Evolutionary conservation across 140 eudicot genomes (phyloP), one percentile per base, ranked within the genome.

Genomic region (Cichorium intybus): DNA sequence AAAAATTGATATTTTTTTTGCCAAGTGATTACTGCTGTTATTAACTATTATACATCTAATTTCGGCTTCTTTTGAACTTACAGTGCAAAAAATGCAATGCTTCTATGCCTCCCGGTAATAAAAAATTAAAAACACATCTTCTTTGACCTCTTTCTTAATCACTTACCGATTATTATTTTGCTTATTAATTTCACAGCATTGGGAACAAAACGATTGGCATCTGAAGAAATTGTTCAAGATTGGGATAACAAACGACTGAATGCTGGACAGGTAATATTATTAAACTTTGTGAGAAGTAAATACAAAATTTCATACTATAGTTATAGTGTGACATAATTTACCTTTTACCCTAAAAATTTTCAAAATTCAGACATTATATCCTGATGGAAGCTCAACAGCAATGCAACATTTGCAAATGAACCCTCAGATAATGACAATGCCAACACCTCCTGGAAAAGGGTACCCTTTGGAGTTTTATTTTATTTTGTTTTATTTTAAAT

Each of bases 71-170:
- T 75, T 75, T 27, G 43, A 29, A 37, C n/a, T 7, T 80, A 64
- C 80, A 91, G 97, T 91, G 97, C 86, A 91, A 91, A 65, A 87
- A 87, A 50, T 91, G 97, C 79, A 81, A 85, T 74, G 91, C 87
- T 77, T 73, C 95, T 34, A 62, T 79, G 85, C 91, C 95, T 29
- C 82, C 81, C 78, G 94, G 87, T 82, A 68, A 58, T 35, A n/a
- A 39, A n/a, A n/a, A n/a, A n/a, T n/a, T n/a, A n/a, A n/a, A n/a
- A n/a, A n/a, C n/a, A n/a, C n/a, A n/a, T n/a, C n/a, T n/a, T n/a
- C n/a, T 21, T 72, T 64, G 59, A 23, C 51, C 17, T 10, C 3
- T 9, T 64, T 64, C 15, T 29, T 39, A 21, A 21, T 29, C 16
- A n/a, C n/a, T n/a, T n/a, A n/a, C 39, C 31, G 15, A 11, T 12